These are phyloP conservation scores for Vitis rotundifolia DNA, from an alignment of 164 flowering plant genomes.

Conservation along the genomic window DNA sequence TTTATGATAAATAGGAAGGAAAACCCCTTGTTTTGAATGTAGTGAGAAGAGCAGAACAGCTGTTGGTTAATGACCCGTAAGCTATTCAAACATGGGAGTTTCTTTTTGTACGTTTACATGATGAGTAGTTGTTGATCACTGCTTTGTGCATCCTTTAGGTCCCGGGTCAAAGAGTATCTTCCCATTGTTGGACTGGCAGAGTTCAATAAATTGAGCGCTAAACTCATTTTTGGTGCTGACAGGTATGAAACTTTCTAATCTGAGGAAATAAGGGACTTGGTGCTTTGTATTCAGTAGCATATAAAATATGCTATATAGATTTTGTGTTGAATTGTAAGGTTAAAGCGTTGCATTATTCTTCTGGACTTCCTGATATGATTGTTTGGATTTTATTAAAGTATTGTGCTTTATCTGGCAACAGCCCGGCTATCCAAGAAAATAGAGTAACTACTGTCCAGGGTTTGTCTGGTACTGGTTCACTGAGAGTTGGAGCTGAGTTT, in stretches of 20 bases:
- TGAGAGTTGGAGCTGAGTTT: conserved; percentile 96
- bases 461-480: conserved; percentile 94
- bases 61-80: conserved; percentile 66
- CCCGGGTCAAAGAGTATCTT: conserved; percentile 86
- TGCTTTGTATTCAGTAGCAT: background rate
- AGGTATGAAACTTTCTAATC: conserved; percentile 41
- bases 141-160: conserved; percentile 31
- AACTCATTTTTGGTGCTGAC: conserved; percentile 93
- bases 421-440: conserved; percentile 90
- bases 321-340: too few species aligned
- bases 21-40: conserved; percentile 94
- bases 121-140: background rate
- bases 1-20: conserved; percentile 64
- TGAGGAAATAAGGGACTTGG: background rate
- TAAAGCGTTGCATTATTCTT: too few species aligned
- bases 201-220: conserved; percentile 91
- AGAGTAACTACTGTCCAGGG: conserved; percentile 88
- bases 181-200: conserved; percentile 87
- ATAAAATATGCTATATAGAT: too few species aligned
- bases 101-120: background rate
- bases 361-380: background rate
- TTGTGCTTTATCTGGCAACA: conserved; percentile 21
- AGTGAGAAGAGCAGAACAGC: conserved; percentile 80
- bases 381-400: background rate
- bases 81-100: background rate